A percentile compares a stretch with the other conserved stretches of the same genome.
phyloP scores from a whole-genome alignment of 148 eudicot genomes.

The Polygonum aviculare region DNA sequence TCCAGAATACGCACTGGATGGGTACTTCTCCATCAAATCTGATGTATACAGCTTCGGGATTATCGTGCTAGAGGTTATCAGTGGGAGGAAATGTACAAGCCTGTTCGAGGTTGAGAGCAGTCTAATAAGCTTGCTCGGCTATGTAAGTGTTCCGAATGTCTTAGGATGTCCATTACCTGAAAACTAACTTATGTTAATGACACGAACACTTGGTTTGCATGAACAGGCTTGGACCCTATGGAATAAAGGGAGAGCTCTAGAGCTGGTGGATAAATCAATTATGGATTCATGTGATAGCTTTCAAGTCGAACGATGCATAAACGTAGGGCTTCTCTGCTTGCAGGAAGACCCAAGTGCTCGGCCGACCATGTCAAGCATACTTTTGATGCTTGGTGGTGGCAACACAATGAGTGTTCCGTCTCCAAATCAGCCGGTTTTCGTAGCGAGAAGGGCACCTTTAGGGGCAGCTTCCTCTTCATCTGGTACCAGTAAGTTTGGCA shows the following conservation, averaged over 20 bases:
- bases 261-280: background rate
- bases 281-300: background rate
- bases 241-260: background rate
- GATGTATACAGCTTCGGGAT: constrained; percentile 18
- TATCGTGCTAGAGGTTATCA: constrained; percentile 7
- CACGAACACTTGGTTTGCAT: background rate
- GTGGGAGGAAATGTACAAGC: constrained; percentile 13
- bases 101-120: background rate
- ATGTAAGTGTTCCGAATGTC: background rate
- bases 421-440: constrained; percentile 7
- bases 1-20: constrained; percentile 13
- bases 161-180: too few species aligned
- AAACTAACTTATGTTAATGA: too few species aligned
- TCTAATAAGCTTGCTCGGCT: constrained; percentile 1
- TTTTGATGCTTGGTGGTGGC: constrained; percentile 13
- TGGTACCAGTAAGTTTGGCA: background rate
- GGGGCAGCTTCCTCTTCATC: background rate
- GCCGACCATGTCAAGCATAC: constrained; percentile 18
- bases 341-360: constrained; percentile 19
- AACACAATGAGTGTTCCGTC: background rate
- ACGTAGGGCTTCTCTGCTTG: constrained; percentile 21
- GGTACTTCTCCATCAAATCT: constrained; percentile 14
- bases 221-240: background rate
- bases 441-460: background rate
- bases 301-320: constrained; percentile 13